Base-by-base conservation (phyloP, 2,329 filamentous ascomycete species). In the Zalaria obscura region DNA sequence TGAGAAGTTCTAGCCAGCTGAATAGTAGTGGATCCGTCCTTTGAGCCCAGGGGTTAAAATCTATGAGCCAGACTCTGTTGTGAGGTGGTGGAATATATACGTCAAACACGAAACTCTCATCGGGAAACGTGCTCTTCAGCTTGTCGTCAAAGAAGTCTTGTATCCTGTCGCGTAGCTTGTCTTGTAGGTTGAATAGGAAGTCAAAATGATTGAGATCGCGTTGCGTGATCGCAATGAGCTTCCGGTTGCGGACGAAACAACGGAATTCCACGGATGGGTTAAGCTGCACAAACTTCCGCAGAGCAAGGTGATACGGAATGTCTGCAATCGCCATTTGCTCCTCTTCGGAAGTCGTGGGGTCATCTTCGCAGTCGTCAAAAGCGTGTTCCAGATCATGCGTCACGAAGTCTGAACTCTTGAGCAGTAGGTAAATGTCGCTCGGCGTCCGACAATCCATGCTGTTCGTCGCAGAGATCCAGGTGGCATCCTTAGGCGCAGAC, bases 401-500 rank as follows among this genome's bases (percentile, higher is more conserved):
- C 45, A 96, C 72, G 55, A 98, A 96, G 54, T 88, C 88, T 26
- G 87, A 94, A 54, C 83, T 88, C 65, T 98, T 98, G 9, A 98
- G 72, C 1, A 98, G 73, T 10, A 96, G 72, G 56, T 96, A 98
- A 36, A 98, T 76, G 55, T 98, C 91, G 58, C 91, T 93, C 3
- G 91, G 77, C 1, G 77, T 78, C 3, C 78, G 79, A 62, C 91
- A 98, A 60, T 93, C 86, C 65, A 95, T 82, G 37, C 84, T 93
- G 61, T 98, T 98, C 62, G 71, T 89, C 58, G 74, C 64, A 63
- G 79, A 63, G 61, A 98, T 95, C 82, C 87, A 95, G 25, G 83
- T 85, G 5, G 91, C 91, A 57, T 98, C 91, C 60, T 95, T 94
- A 3, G 91, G 91, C 3, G 87, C 80, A 4, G 88, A 95, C 91